These are phyloP conservation scores for Dalbergia oliveri DNA, from an alignment of 306 rosid genomes.

Conservation along the genomic window DNA sequence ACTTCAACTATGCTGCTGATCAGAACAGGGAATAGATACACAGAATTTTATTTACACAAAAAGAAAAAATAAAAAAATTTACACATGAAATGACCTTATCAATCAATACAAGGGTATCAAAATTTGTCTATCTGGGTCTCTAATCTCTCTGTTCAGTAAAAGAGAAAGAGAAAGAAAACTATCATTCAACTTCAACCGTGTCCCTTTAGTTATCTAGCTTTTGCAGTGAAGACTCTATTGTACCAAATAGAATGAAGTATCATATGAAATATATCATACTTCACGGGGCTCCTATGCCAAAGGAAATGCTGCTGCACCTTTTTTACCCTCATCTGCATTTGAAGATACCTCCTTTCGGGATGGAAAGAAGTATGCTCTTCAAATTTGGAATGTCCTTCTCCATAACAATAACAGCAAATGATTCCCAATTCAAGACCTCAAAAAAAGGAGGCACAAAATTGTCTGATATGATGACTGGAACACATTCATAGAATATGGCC, in stretches of 20 bases:
- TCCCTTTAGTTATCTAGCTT: constrained; percentile 33
- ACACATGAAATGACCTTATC: constrained; percentile 25
- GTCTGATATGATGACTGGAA: constrained; percentile 89
- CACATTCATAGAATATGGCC: constrained; percentile 85
- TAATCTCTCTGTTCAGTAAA: background rate
- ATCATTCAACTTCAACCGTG: background rate
- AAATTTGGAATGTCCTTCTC: constrained; percentile 87
- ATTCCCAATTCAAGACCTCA: constrained; percentile 85
- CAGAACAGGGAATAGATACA: background rate
- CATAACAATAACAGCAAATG: constrained; percentile 82
- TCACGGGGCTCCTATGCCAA: constrained; percentile 81
- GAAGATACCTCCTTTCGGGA: constrained; percentile 69
- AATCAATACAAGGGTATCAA: constrained; percentile 8
- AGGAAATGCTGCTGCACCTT: constrained; percentile 89
- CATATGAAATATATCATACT: constrained; percentile 94
- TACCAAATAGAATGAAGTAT: constrained; percentile 90
- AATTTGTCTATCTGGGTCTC: background rate
- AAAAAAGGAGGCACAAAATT: constrained; percentile 92
- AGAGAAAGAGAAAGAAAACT: background rate
- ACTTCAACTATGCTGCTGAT: background rate
- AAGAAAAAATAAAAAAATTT: constrained; percentile 10
- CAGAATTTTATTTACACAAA: constrained; percentile 23
- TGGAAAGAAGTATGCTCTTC: constrained; percentile 80
- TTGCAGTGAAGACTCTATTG: constrained; percentile 70
- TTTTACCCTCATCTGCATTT: constrained; percentile 78